These are phyloP conservation scores for Cordyceps militaris DNA, from an alignment of 2,329 filamentous ascomycete genomes.

Conservation along the genomic window DNA sequence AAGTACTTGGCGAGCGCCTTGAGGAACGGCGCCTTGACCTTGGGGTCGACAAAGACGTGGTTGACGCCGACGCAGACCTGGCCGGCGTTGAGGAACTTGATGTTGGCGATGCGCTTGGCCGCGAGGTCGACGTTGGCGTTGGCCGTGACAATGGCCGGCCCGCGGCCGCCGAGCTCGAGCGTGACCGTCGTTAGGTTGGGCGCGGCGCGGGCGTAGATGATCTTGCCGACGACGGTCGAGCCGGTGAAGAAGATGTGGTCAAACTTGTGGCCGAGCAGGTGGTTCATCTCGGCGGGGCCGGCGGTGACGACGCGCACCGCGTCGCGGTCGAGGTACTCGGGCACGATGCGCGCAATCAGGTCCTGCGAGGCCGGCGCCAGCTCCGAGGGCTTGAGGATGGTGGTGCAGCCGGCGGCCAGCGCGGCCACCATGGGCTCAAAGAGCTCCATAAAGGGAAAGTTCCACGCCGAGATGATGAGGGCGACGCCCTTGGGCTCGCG, in stretches of 20 bases:
- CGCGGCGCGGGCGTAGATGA: constrained; percentile 34
- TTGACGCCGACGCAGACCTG: constrained; percentile 26
- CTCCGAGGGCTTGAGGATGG: constrained; percentile 40
- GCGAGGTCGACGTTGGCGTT: constrained; percentile 35
- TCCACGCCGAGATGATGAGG: constrained; percentile 40
- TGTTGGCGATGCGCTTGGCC: constrained; percentile 34
- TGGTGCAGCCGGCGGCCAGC: constrained; percentile 34
- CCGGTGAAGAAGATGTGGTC: constrained; percentile 42
- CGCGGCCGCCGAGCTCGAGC: constrained; percentile 39
- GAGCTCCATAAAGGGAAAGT: constrained; percentile 34
- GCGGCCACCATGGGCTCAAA: constrained; percentile 35
- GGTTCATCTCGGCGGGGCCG: constrained; percentile 29
- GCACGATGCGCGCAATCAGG: constrained; percentile 32
- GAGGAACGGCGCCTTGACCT: constrained; percentile 31
- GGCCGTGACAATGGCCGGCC: constrained; percentile 35
- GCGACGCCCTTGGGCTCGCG: constrained; percentile 37
- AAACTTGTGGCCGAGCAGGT: constrained; percentile 31
- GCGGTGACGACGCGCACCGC: constrained; percentile 31
- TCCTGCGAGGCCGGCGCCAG: constrained; percentile 27
- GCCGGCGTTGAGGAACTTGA: constrained; percentile 37
- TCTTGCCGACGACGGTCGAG: constrained; percentile 29
- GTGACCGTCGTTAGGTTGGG: constrained; percentile 37
- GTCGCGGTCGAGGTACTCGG: constrained; percentile 34
- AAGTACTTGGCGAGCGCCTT: constrained; percentile 27
- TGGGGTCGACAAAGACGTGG: constrained; percentile 37